phyloP scores from a whole-genome alignment of 2,329 filamentous ascomycete genomes.

The Penicillium hordei region DNA sequence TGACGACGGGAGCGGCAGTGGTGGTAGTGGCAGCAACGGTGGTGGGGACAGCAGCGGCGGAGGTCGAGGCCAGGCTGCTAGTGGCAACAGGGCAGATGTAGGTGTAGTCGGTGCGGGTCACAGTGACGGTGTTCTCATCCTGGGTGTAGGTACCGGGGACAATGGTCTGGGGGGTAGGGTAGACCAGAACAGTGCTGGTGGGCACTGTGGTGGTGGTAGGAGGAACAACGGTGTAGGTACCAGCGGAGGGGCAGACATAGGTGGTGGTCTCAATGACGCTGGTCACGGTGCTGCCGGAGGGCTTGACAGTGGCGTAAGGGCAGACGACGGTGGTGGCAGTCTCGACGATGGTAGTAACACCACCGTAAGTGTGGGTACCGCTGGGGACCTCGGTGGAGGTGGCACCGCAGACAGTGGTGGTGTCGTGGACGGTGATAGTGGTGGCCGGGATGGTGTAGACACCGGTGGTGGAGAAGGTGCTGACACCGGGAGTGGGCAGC shows the following conservation, averaged over 20 bases:
- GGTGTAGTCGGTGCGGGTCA: constrained; percentile 67
- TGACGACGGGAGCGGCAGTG: constrained; percentile 8
- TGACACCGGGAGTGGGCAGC: constrained; percentile 51
- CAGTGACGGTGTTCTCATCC: constrained; percentile 64
- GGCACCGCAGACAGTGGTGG: constrained; percentile 66
- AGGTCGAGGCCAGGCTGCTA: constrained; percentile 31
- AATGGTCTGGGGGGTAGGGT: constrained; percentile 65
- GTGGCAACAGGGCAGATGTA: constrained; percentile 69
- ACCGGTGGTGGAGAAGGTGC: constrained; percentile 64
- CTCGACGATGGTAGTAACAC: constrained; percentile 69
- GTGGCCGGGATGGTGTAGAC: constrained; percentile 74
- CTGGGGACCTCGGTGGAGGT: constrained; percentile 61
- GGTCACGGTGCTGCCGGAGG: constrained; percentile 58
- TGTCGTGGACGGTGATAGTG: constrained; percentile 66
- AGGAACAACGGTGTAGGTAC: constrained; percentile 73
- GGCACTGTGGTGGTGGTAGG: constrained; percentile 60
- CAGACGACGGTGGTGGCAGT: constrained; percentile 67
- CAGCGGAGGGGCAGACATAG: constrained; percentile 70
- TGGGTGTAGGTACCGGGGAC: constrained; percentile 72
- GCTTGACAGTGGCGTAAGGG: constrained; percentile 66
- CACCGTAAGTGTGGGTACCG: constrained; percentile 69
- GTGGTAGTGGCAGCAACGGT: constrained; percentile 25
- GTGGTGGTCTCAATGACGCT: constrained; percentile 68
- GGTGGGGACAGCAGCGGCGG: constrained; percentile 26
- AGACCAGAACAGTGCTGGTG: constrained; percentile 55